Evolutionary conservation across 2,329 filamentous ascomycete species (phyloP).

Genomic region (Cercospora nicotianae): DNA sequence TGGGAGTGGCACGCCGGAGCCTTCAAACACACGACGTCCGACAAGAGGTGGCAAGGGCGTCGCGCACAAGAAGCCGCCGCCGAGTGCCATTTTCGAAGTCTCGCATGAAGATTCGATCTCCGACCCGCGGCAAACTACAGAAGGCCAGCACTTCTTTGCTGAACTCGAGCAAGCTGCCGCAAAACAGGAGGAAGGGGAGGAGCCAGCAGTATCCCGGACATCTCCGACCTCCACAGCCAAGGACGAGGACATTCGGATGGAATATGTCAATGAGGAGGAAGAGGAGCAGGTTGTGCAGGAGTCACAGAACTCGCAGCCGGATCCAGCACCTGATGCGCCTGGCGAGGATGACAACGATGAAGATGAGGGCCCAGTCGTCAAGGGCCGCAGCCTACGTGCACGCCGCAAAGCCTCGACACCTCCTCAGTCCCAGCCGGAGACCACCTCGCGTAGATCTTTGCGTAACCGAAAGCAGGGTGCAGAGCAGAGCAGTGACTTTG

Average conservation of each 20-base stretch:
- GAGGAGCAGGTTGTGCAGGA: slow-evolving; percentile 47
- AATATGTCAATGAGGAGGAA: slow-evolving; percentile 39
- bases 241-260: slow-evolving; percentile 37
- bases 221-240: slow-evolving; percentile 38
- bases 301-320: slow-evolving; percentile 37
- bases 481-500: slow-evolving; percentile 64
- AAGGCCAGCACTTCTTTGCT: slow-evolving; percentile 38
- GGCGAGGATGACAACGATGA: slow-evolving; percentile 54
- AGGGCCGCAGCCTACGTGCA: slow-evolving; percentile 43
- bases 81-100: slow-evolving; percentile 55
- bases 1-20: slow-evolving; percentile 54
- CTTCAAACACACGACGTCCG: slow-evolving; percentile 42
- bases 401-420: slow-evolving; percentile 36
- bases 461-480: slow-evolving; percentile 44
- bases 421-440: slow-evolving; percentile 38
- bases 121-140: slow-evolving; percentile 33
- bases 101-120: slow-evolving; percentile 52
- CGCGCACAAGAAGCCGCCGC: slow-evolving; percentile 45
- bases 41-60: slow-evolving; percentile 50
- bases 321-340: neutral
- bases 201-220: slow-evolving; percentile 35
- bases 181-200: slow-evolving; percentile 28
- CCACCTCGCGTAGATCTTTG: slow-evolving; percentile 43
- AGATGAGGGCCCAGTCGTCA: slow-evolving; percentile 55
- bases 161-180: slow-evolving; percentile 31